phyloP scores from a whole-genome alignment of 1,284 basidiomycete species.

The Naganishia sp. region DNA sequence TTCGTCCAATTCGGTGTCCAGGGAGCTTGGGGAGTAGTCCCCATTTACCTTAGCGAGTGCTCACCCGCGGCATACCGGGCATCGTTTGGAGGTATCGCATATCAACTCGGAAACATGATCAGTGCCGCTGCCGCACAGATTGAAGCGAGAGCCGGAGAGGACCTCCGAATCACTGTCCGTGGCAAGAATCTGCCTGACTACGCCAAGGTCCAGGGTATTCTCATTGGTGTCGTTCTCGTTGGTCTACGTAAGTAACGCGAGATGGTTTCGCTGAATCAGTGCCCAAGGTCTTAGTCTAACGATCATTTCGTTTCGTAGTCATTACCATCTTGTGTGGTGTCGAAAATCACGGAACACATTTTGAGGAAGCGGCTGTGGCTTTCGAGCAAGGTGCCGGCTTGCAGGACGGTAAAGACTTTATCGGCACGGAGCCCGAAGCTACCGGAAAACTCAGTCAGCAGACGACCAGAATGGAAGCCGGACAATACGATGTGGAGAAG shows the following conservation, averaged over 20 bases:
- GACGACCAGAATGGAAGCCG: slow-evolving; percentile 20
- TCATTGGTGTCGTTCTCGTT: slow-evolving; percentile 64
- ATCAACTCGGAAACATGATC: slow-evolving; percentile 66
- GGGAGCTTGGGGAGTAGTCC: slow-evolving; percentile 69
- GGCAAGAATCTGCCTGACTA: slow-evolving; percentile 69
- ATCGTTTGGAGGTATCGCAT: slow-evolving; percentile 87
- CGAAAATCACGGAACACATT: slow-evolving; percentile 70
- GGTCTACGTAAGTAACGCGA: slow-evolving; percentile 42
- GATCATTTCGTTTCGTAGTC: slow-evolving; percentile 40
- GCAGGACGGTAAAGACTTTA: slow-evolving; percentile 53
- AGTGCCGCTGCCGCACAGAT: slow-evolving; percentile 83
- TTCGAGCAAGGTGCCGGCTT: slow-evolving; percentile 70
- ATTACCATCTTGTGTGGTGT: slow-evolving; percentile 57
- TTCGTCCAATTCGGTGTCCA: slow-evolving; percentile 20
- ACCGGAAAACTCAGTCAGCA: slow-evolving; percentile 17
- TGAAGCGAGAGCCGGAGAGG: slow-evolving; percentile 68
- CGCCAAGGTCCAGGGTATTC: slow-evolving; percentile 64
- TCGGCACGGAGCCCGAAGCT: slow-evolving; percentile 32
- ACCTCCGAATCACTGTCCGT: slow-evolving; percentile 39
- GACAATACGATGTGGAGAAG: slow-evolving; percentile 2
- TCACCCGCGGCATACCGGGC: slow-evolving; percentile 90
- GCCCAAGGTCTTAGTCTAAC: background rate
- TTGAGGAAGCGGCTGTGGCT: slow-evolving; percentile 77
- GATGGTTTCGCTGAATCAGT: background rate
- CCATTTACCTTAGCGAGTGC: slow-evolving; percentile 74